Percentiles rank a stretch among this genome's conserved stretches.
Conservation (phyloP, 805 yeast genomes). For the Wickerhamomyces rabaulensis region DNA sequence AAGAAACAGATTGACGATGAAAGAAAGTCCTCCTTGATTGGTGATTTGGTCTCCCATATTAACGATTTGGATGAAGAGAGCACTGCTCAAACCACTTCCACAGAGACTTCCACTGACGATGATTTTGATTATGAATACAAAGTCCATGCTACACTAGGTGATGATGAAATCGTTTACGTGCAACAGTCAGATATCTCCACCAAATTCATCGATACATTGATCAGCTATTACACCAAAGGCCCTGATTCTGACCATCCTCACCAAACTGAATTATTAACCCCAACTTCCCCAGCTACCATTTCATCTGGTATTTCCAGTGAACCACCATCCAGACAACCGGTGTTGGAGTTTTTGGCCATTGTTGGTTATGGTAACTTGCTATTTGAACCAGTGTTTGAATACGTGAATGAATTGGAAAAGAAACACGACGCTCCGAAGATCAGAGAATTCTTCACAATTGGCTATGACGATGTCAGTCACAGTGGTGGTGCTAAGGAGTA, state of each 20-base stretch:
- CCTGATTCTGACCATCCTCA: conserved; percentile 1
- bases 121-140: conserved; percentile 21
- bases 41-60: conserved; percentile 80
- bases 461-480: conserved; percentile 32
- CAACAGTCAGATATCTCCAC: conserved; percentile 58
- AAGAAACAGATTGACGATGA: conserved; percentile 43
- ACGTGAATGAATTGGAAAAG: conserved; percentile 36
- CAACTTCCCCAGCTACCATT: conserved; percentile 13
- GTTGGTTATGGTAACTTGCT: conserved; percentile 65
- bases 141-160: conserved; percentile 73
- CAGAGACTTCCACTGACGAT: not conserved
- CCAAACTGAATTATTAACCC: conserved; percentile 18
- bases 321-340: not conserved
- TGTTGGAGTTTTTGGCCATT: conserved; percentile 42
- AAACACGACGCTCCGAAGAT: conserved; percentile 21
- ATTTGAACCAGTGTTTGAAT: conserved; percentile 64
- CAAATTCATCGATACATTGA: conserved; percentile 50
- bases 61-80: conserved; percentile 47
- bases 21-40: conserved; percentile 63
- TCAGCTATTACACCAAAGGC: conserved; percentile 30
- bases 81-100: not conserved
- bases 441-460: conserved; percentile 52
- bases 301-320: not conserved
- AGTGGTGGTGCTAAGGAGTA: conserved; percentile 56
- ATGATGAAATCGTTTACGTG: conserved; percentile 62